Conservation (phyloP, 1,139 yeast species). For the Sugiyamaella pinicola region DNA sequence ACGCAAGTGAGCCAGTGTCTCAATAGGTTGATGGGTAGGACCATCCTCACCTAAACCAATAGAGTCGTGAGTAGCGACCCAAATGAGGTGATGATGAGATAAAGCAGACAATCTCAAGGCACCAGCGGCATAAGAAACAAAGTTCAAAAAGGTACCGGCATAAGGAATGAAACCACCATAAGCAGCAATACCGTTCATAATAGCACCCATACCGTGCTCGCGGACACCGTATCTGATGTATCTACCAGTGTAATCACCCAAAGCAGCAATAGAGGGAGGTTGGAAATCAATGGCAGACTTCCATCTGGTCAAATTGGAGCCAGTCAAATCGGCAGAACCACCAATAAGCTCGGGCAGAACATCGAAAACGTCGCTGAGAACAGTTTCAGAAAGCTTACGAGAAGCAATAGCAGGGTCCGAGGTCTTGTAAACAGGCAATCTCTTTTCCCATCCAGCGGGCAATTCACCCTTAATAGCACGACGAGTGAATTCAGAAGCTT, state of each 20-base stretch:
- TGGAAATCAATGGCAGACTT: constrained; percentile 88
- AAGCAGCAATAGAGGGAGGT: constrained; percentile 67
- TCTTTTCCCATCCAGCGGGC: constrained; percentile 81
- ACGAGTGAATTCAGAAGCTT: constrained; percentile 79
- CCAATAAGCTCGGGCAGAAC: constrained; percentile 88
- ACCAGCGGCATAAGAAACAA: constrained; percentile 97
- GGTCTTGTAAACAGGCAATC: constrained; percentile 79
- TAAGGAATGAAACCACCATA: constrained; percentile 91
- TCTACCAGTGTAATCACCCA: constrained; percentile 90
- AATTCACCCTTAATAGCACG: constrained; percentile 71
- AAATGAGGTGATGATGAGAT: constrained; percentile 89
- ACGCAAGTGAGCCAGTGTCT: constrained; percentile 97
- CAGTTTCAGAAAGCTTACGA: constrained; percentile 91
- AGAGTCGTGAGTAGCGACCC: constrained; percentile 99
- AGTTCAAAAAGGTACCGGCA: constrained; percentile 98
- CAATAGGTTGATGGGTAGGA: constrained; percentile 99
- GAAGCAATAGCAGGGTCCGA: constrained; percentile 85
- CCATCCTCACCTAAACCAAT: constrained; percentile 99
- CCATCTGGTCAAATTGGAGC: constrained; percentile 95
- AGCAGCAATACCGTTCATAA: constrained; percentile 96
- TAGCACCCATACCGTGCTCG: constrained; percentile 99
- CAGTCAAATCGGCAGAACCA: constrained; percentile 98
- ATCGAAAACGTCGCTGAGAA: constrained; percentile 64
- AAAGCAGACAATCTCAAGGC: constrained; percentile 94
- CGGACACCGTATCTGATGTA: constrained; percentile 98